These are phyloP conservation scores for Penicillium concentricum DNA, from an alignment of 2,329 filamentous ascomycete species.

Conservation along the genomic window DNA sequence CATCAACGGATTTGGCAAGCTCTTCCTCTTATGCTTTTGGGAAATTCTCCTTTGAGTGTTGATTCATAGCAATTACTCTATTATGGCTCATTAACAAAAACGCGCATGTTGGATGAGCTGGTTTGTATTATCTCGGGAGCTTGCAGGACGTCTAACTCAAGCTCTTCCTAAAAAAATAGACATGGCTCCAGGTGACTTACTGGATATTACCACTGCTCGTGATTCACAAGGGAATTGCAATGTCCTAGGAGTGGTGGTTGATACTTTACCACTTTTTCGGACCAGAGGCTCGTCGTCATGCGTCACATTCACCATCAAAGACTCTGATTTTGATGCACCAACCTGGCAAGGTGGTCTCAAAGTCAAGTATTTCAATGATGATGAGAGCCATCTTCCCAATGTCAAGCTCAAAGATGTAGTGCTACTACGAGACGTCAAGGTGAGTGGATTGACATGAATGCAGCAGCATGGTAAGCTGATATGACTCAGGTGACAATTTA, in stretches of 20 bases:
- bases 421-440: slow-evolving; percentile 59
- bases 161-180: slow-evolving; percentile 1
- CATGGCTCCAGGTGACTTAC: slow-evolving; percentile 39
- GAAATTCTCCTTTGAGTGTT: background rate
- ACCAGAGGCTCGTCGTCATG: slow-evolving; percentile 61
- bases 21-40: background rate
- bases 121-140: background rate
- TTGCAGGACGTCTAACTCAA: background rate
- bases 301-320: slow-evolving; percentile 60
- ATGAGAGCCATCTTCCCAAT: slow-evolving; percentile 45
- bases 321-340: slow-evolving; percentile 50
- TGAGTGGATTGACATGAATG: slow-evolving; percentile 29
- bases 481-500: slow-evolving; percentile 20
- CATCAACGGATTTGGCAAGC: background rate
- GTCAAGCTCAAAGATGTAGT: slow-evolving; percentile 62
- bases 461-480: background rate
- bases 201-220: slow-evolving; percentile 48
- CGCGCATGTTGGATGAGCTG: background rate
- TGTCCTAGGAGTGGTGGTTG: slow-evolving; percentile 70
- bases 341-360: slow-evolving; percentile 42
- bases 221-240: slow-evolving; percentile 45
- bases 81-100: background rate
- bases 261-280: slow-evolving; percentile 55
- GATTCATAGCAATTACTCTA: background rate
- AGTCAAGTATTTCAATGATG: slow-evolving; percentile 62